Evolutionary conservation across 140 eudicot genomes (phyloP).

Genomic region (Senecio squalidus): DNA sequence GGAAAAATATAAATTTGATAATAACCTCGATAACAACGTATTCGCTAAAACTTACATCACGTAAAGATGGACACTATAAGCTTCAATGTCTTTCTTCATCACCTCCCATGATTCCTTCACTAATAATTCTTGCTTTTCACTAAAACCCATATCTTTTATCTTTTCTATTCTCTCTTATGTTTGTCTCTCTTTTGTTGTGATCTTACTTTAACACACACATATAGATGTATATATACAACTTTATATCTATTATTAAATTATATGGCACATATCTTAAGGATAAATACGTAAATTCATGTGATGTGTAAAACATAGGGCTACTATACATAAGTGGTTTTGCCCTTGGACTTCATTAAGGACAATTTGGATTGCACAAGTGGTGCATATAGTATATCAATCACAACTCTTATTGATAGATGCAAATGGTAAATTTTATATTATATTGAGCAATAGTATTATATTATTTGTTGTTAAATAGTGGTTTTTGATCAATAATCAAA

Average conservation of each 20-base stretch:
- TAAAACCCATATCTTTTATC: constrained; percentile 41
- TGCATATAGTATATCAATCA: too few species aligned
- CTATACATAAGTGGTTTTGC: constrained; percentile 13
- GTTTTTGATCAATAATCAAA: too few species aligned
- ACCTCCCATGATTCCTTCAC: constrained; percentile 71
- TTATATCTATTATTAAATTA: too few species aligned
- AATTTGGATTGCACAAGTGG: neutral
- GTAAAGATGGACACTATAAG: too few species aligned
- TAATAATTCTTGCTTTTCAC: constrained; percentile 57
- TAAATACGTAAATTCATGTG: neutral
- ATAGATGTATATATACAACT: neutral
- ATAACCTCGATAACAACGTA: too few species aligned
- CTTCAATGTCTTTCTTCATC: constrained; percentile 53
- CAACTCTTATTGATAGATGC: too few species aligned
- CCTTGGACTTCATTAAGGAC: constrained; percentile 15
- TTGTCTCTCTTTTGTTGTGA: constrained; percentile 2
- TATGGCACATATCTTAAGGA: neutral
- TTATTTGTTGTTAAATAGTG: too few species aligned
- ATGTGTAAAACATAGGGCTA: neutral
- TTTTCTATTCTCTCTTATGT: neutral
- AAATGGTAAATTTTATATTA: too few species aligned
- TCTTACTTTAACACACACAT: too few species aligned
- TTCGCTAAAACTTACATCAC: too few species aligned
- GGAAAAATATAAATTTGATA: too few species aligned
- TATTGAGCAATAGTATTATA: too few species aligned